A percentile compares a stretch with the other conserved stretches of the same genome.
Evolutionary conservation across 805 yeast species (phyloP).

Genomic region (Cyberlindnera japonica): DNA sequence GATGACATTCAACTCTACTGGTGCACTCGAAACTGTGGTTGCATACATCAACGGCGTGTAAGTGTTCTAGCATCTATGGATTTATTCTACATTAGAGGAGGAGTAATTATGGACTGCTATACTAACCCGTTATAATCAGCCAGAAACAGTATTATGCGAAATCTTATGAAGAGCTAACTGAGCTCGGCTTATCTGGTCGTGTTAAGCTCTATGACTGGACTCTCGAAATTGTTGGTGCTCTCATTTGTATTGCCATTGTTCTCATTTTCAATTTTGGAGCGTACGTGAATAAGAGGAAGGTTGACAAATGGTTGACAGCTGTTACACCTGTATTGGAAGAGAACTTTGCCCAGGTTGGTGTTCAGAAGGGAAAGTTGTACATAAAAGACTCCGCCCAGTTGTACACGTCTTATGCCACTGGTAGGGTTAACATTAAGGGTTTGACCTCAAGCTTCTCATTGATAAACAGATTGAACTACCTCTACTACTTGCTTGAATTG

Average conservation of each 20-base stretch:
- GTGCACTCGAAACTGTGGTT: not conserved
- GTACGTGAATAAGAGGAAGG: slow-evolving; percentile 51
- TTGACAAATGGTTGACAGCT: slow-evolving; percentile 48
- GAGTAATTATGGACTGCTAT: too few relatives aligned
- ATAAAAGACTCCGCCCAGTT: slow-evolving; percentile 61
- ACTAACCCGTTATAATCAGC: slow-evolving; percentile 1
- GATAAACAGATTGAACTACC: slow-evolving; percentile 75
- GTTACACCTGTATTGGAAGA: slow-evolving; percentile 50
- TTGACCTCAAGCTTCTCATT: slow-evolving; percentile 59
- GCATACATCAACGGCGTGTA: slow-evolving; percentile 7
- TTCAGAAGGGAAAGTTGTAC: slow-evolving; percentile 39
- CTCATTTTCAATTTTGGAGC: slow-evolving; percentile 57
- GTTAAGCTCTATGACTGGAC: slow-evolving; percentile 67
- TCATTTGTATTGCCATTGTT: slow-evolving; percentile 46
- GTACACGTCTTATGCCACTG: slow-evolving; percentile 73
- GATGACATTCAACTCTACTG: slow-evolving; percentile 8
- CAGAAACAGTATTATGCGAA: slow-evolving; percentile 28
- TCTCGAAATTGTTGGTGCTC: slow-evolving; percentile 58
- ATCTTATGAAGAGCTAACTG: slow-evolving; percentile 49
- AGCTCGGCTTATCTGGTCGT: slow-evolving; percentile 58
- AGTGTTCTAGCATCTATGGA: not conserved
- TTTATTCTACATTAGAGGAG: too few relatives aligned
- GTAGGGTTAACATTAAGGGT: slow-evolving; percentile 72
- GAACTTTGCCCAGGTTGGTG: slow-evolving; percentile 81
- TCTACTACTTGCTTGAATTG: slow-evolving; percentile 63